phyloP scores from a whole-genome alignment of 1,284 basidiomycete species.

The Trichosporon coremiiforme region DNA sequence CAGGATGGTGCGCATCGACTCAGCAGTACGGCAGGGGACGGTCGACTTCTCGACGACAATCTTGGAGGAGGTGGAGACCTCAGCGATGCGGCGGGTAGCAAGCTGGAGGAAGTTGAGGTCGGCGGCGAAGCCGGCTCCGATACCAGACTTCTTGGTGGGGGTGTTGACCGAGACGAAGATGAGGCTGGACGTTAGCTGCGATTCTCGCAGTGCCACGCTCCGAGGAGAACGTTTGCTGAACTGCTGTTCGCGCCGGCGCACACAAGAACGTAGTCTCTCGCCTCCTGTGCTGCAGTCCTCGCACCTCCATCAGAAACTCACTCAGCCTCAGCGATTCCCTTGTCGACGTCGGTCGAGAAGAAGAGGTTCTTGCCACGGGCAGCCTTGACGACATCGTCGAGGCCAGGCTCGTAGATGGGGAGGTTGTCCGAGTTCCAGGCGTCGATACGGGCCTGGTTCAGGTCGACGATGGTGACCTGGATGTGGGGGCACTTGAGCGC shows the following conservation, averaged over 20 bases:
- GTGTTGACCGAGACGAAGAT: constrained; percentile 75
- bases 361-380: constrained; percentile 93
- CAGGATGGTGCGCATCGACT: constrained; percentile 96
- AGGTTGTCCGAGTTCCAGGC: constrained; percentile 80
- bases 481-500: constrained; percentile 71
- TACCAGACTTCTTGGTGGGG: constrained; percentile 95
- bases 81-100: constrained; percentile 93
- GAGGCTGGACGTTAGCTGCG: constrained; percentile 46
- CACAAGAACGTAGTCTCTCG: background rate
- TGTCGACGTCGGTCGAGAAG: constrained; percentile 95
- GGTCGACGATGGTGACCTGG: constrained; percentile 93
- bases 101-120: constrained; percentile 97
- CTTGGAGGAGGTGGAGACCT: constrained; percentile 85
- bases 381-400: constrained; percentile 87
- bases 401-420: constrained; percentile 91
- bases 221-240: background rate
- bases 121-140: constrained; percentile 95
- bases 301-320: constrained; percentile 36
- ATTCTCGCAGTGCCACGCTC: background rate
- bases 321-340: constrained; percentile 88
- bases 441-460: constrained; percentile 90
- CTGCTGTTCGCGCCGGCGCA: background rate
- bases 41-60: constrained; percentile 99
- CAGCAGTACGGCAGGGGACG: constrained; percentile 95
- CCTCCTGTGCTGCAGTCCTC: background rate